These are phyloP conservation scores for Ophiostoma himal-ulmi DNA, from an alignment of 2,329 filamentous ascomycete genomes.

Conservation along the genomic window DNA sequence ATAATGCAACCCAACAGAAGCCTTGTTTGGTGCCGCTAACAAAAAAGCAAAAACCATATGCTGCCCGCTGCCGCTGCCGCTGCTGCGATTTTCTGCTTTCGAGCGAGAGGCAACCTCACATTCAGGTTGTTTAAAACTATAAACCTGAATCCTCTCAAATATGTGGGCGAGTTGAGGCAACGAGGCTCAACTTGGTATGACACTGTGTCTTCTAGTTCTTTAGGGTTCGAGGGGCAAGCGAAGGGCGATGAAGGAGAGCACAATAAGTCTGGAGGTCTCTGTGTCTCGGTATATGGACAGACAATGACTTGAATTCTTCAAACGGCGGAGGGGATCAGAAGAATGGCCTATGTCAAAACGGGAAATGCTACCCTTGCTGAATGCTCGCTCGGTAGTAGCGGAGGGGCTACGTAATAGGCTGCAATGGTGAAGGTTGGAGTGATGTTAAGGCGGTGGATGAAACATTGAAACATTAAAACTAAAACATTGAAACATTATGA, in stretches of 20 bases:
- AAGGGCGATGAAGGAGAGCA: background rate
- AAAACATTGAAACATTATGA: background rate
- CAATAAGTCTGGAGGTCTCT: too few species aligned
- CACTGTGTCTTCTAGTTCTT: background rate
- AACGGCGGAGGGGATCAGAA: too few species aligned
- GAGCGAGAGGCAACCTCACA: conserved; percentile 4
- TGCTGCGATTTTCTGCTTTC: background rate
- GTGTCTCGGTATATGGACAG: too few species aligned
- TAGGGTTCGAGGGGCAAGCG: background rate
- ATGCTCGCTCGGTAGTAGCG: too few species aligned
- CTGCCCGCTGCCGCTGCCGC: too few species aligned
- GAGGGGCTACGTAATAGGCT: background rate
- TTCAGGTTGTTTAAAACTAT: background rate
- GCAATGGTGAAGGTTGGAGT: background rate
- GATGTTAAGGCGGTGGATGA: background rate
- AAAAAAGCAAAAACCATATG: background rate
- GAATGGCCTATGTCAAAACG: too few species aligned
- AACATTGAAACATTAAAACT: background rate
- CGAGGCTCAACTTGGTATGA: background rate
- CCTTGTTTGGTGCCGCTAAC: background rate
- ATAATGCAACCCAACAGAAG: conserved; percentile 3
- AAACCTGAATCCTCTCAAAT: background rate
- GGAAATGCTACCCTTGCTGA: too few species aligned
- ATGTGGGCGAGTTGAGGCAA: background rate
- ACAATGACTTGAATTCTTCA: too few species aligned